Conservation (phyloP, 176 grass and related monocot genomes). For the Carex scoparia region DNA sequence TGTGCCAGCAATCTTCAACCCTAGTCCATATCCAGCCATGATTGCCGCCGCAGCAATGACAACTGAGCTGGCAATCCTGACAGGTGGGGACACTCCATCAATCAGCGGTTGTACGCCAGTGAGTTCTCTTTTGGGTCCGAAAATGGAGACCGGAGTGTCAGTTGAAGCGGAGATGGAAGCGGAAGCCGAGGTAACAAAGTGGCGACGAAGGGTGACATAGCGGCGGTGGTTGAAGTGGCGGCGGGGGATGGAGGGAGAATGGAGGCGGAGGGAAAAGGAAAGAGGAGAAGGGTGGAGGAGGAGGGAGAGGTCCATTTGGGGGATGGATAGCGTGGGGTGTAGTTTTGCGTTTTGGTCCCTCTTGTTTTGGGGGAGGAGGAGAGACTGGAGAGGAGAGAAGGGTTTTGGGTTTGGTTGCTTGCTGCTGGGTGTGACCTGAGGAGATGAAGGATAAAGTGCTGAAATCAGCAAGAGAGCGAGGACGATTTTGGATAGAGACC, state of each 20-base stretch:
- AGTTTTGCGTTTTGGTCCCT: conserved; percentile 1
- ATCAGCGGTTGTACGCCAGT: conserved; percentile 54
- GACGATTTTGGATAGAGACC: not conserved
- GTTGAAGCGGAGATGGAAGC: not conserved
- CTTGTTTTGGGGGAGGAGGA: not conserved
- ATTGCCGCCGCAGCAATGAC: conserved; percentile 47
- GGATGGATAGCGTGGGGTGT: not conserved
- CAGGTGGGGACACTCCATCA: conserved; percentile 50
- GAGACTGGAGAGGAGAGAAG: not conserved
- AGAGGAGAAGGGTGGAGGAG: conserved; percentile 47
- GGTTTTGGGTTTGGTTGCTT: conserved; percentile 20
- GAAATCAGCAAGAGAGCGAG: not conserved
- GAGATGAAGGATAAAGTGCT: conserved; percentile 7
- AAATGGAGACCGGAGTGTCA: conserved; percentile 16
- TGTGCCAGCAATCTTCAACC: conserved; percentile 38
- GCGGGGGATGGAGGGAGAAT: conserved; percentile 28
- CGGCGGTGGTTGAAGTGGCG: conserved; percentile 15
- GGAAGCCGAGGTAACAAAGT: not conserved
- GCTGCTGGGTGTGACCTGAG: not conserved
- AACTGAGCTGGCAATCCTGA: conserved; percentile 52
- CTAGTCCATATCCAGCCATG: conserved; percentile 61
- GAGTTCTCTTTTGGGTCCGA: conserved; percentile 53
- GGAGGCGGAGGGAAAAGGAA: conserved; percentile 37
- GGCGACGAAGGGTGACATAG: not conserved
- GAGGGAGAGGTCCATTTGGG: conserved; percentile 53